Percentiles rank a stretch among this genome's conserved stretches.
Evolutionary conservation across 2,329 filamentous ascomycete species (phyloP).

Genomic region (Curvularia sp.): DNA sequence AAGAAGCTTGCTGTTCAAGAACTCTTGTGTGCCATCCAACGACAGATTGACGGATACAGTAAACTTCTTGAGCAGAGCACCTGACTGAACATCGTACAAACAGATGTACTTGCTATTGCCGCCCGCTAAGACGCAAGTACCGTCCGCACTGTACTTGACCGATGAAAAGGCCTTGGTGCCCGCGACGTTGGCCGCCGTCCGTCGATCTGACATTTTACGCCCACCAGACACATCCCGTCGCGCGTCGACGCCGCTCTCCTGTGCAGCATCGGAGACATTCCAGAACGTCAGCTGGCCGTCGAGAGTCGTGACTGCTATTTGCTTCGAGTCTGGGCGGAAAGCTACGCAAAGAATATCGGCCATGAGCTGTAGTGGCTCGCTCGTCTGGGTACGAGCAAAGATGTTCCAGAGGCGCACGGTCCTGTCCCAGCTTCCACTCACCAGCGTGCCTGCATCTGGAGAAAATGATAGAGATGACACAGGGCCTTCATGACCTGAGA

Average conservation of each 20-base stretch:
- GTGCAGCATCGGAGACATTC: constrained; percentile 86
- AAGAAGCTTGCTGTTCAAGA: constrained; percentile 88
- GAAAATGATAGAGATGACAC: constrained; percentile 89
- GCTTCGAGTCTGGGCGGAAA: constrained; percentile 86
- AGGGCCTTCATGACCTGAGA: constrained; percentile 92
- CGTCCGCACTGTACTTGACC: constrained; percentile 90
- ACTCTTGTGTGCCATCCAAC: constrained; percentile 93
- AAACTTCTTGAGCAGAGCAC: constrained; percentile 91
- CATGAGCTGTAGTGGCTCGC: constrained; percentile 89
- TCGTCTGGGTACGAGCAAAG: constrained; percentile 91
- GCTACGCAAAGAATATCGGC: constrained; percentile 88
- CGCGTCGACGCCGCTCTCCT: constrained; percentile 85
- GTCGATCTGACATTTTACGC: constrained; percentile 83
- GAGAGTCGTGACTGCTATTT: constrained; percentile 88
- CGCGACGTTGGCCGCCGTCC: constrained; percentile 87
- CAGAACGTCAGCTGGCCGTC: constrained; percentile 96
- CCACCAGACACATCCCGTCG: constrained; percentile 92
- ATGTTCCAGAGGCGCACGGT: constrained; percentile 97
- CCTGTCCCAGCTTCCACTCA: constrained; percentile 95
- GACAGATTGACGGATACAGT: constrained; percentile 97
- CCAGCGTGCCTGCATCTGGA: constrained; percentile 80
- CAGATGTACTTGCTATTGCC: constrained; percentile 99
- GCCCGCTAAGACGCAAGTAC: constrained; percentile 85
- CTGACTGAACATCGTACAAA: constrained; percentile 91
- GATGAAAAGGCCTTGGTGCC: constrained; percentile 90